phyloP scores from a whole-genome alignment of 2,329 filamentous ascomycete genomes.

The Penicillium sp. region DNA sequence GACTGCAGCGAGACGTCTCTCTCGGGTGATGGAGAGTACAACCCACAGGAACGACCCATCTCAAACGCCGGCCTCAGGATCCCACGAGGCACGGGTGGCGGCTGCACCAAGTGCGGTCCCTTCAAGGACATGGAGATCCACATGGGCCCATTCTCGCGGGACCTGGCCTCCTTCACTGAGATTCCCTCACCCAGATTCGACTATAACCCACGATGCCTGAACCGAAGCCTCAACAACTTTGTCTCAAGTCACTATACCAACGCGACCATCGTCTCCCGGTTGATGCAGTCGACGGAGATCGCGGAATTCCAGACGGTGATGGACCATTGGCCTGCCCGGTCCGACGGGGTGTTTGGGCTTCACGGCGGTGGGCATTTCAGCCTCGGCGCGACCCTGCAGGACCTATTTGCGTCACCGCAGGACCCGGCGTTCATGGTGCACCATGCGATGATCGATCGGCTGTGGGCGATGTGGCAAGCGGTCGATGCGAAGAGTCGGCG shows the following conservation, averaged over 20 bases:
- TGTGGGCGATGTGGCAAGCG: slow-evolving; percentile 49
- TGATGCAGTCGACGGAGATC: slow-evolving; percentile 24
- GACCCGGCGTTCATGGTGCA: slow-evolving; percentile 50
- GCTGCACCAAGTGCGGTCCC: slow-evolving; percentile 36
- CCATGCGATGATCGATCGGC: slow-evolving; percentile 47
- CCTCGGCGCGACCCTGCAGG: slow-evolving; percentile 44
- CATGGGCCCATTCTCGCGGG: slow-evolving; percentile 26
- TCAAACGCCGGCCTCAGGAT: slow-evolving; percentile 39
- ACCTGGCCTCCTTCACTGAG: slow-evolving; percentile 9
- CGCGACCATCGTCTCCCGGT: slow-evolving; percentile 11
- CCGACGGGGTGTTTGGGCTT: slow-evolving; percentile 34
- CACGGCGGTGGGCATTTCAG: slow-evolving; percentile 49
- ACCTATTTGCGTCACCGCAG: slow-evolving; percentile 46
- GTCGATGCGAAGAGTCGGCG: slow-evolving; percentile 12
- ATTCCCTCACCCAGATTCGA: slow-evolving; percentile 21
- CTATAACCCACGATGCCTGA: slow-evolving; percentile 31
- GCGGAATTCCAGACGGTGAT: slow-evolving; percentile 36
- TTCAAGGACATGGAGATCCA: slow-evolving; percentile 38
- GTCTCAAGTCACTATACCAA: slow-evolving; percentile 29
- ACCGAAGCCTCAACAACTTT: slow-evolving; percentile 25
- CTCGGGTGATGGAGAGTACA: slow-evolving; percentile 45
- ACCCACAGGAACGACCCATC: slow-evolving; percentile 23
- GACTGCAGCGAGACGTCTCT: slow-evolving; percentile 48
- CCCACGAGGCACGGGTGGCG: slow-evolving; percentile 38
- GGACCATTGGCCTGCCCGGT: slow-evolving; percentile 33